Evolutionary conservation across 352 stramenopile genomes (phyloP), one percentile per base, ranked within the genome.

Genomic region (Phytophthora constricta): DNA sequence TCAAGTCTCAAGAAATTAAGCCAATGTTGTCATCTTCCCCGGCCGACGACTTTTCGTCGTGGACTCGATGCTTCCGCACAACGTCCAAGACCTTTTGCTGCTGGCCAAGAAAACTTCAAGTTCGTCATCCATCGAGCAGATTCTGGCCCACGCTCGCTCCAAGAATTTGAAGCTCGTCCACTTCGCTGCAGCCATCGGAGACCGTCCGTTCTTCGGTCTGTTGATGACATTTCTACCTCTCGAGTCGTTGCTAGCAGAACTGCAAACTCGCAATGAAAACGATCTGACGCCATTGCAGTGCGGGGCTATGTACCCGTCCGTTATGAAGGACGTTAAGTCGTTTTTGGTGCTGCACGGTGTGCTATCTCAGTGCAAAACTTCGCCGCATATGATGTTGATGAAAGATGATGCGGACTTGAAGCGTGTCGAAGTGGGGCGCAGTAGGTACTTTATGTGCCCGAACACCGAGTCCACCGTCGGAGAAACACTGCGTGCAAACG

Each of bases 181-280:
- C 33, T 61, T 45, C 22, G 60, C 51, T 34, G 60, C 51, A 50
- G 43, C 45, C 41, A 51, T 52, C 3, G 51, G 34, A 37, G 60
- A 68, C n/a, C n/a, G 51, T 28, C 45, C 26, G 10, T 68, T 62
- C 46, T 68, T 56, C n/a, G 13, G 51, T 4, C 19, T 56, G 5
- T 46, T 68, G 34, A 58, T 58, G 51, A 3, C 45, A 14, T 62
- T 58, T 3, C 23, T 68, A n/a, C 61, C 61, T 23, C 23, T 53
- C n/a, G 31, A 46, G 25, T 53, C 43, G 20, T 55, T 68, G 14
- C 16, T 33, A 3, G 23, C 57, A 19, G 61, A 68, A 22, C 33
- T 63, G 10, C 39, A 37, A 39, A 10, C 13, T 39, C 25, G 17
- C 27, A 67, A 50, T 19, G 43, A 57, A 19, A 68, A 56, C 39